phyloP scores from a whole-genome alignment of 2,329 filamentous ascomycete species.

The Penicillium glabrum region DNA sequence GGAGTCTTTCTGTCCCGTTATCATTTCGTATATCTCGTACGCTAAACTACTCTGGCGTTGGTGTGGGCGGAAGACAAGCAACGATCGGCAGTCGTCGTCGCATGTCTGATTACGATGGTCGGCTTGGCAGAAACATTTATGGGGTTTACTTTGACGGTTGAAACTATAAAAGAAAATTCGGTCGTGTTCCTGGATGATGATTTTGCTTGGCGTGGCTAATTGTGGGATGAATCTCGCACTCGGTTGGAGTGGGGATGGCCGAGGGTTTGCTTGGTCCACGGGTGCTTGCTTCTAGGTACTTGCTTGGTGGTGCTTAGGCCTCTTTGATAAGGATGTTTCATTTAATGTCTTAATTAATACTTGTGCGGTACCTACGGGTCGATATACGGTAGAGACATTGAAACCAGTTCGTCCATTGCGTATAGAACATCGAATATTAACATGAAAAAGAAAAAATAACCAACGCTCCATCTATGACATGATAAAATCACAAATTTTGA shows the following conservation, averaged over 20 bases:
- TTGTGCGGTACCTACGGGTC: too few species aligned
- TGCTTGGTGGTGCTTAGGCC: too few species aligned
- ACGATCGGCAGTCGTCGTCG: neutral
- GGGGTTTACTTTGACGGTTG: neutral
- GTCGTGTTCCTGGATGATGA: neutral
- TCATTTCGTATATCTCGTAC: constrained; percentile 8
- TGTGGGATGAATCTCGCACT: too few species aligned
- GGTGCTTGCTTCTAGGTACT: too few species aligned
- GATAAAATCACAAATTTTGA: constrained; percentile 16
- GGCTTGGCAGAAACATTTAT: neutral
- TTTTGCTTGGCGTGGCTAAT: too few species aligned
- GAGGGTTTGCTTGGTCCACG: too few species aligned
- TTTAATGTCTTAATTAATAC: too few species aligned
- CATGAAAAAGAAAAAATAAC: constrained; percentile 12
- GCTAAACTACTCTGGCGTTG: neutral
- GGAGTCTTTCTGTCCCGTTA: neutral
- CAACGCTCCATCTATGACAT: constrained; percentile 29
- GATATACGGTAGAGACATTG: neutral
- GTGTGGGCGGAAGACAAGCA: neutral
- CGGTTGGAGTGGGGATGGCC: too few species aligned
- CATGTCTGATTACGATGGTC: neutral
- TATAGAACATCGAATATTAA: constrained; percentile 12
- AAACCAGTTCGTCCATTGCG: constrained; percentile 6
- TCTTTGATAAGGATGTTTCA: too few species aligned
- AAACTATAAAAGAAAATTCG: too few species aligned